Percentiles rank a stretch among this genome's conserved stretches.
These are phyloP conservation scores for Trichosporon sp. DNA, from an alignment of 1,284 basidiomycete species.

Conservation along the genomic window DNA sequence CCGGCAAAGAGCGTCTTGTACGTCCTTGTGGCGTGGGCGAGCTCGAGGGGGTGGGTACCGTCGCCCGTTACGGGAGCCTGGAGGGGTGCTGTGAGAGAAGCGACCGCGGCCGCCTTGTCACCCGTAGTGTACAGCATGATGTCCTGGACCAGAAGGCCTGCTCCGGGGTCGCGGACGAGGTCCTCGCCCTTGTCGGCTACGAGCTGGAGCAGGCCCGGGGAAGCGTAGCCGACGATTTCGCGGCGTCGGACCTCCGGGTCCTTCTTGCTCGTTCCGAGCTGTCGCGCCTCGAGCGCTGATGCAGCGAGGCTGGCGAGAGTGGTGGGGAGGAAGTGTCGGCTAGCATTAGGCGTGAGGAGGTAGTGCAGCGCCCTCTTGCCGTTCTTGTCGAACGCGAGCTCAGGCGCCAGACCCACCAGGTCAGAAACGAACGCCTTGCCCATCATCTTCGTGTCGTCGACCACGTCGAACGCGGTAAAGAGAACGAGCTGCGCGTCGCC, in stretches of 20 bases:
- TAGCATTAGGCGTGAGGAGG: slow-evolving; percentile 67
- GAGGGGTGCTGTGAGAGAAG: slow-evolving; percentile 58
- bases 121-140: slow-evolving; percentile 74
- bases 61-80: slow-evolving; percentile 55
- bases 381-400: slow-evolving; percentile 45
- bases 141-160: slow-evolving; percentile 68
- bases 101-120: slow-evolving; percentile 63
- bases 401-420: slow-evolving; percentile 53
- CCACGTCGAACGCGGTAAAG: slow-evolving; percentile 77
- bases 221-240: slow-evolving; percentile 66
- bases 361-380: slow-evolving; percentile 72
- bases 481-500: slow-evolving; percentile 81
- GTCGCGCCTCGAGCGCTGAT: slow-evolving; percentile 54
- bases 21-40: slow-evolving; percentile 69
- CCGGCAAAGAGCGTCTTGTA: slow-evolving; percentile 83
- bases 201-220: slow-evolving; percentile 62
- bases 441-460: slow-evolving; percentile 82
- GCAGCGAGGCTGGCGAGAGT: slow-evolving; percentile 63
- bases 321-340: slow-evolving; percentile 74
- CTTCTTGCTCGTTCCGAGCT: slow-evolving; percentile 68
- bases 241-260: slow-evolving; percentile 56
- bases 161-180: slow-evolving; percentile 66
- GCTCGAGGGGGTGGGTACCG: slow-evolving; percentile 61
- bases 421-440: slow-evolving; percentile 65
- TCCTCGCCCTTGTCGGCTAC: slow-evolving; percentile 57